Conservation (phyloP, 805 yeast genomes). For the Cyberlindnera galapagoensis region DNA sequence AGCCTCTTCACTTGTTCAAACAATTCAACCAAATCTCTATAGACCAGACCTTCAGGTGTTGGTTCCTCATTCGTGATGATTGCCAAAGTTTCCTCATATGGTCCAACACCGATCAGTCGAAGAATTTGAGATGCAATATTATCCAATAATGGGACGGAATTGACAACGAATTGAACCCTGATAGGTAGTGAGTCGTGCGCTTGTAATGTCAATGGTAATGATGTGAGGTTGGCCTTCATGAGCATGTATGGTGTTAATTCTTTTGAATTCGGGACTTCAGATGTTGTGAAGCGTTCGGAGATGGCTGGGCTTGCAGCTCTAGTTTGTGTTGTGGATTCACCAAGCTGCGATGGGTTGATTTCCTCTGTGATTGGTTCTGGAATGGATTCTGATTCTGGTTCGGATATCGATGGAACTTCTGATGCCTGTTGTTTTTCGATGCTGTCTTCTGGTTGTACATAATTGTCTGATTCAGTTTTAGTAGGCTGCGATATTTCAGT, state of each 20-base stretch:
- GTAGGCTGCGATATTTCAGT: too few species aligned
- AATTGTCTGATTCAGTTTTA: too few species aligned
- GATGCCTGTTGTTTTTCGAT: too few species aligned
- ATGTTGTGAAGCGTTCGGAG: conserved; percentile 15
- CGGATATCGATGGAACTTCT: too few species aligned
- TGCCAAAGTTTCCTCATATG: conserved; percentile 69
- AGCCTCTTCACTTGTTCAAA: conserved; percentile 73
- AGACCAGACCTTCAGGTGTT: conserved; percentile 57
- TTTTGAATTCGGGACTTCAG: conserved; percentile 5
- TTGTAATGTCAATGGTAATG: conserved; percentile 51
- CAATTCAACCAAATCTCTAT: conserved; percentile 60
- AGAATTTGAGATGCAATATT: conserved; percentile 77
- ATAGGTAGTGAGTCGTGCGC: conserved; percentile 45
- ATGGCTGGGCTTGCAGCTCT: conserved; percentile 20
- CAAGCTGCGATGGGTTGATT: too few species aligned
- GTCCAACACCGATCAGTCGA: conserved; percentile 62
- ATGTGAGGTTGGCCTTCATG: conserved; percentile 45
- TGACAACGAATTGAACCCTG: conserved; percentile 57
- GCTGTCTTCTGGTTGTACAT: too few species aligned
- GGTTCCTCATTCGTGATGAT: conserved; percentile 60
- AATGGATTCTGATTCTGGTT: too few species aligned
- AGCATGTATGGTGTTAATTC: conserved; percentile 18
- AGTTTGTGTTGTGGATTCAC: too few species aligned
- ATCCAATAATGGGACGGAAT: conserved; percentile 71
- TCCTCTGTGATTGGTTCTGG: too few species aligned